Percentiles rank a stretch among this genome's conserved stretches.
phyloP scores from a whole-genome alignment of 805 yeast genomes.

The Candida ulmi region DNA sequence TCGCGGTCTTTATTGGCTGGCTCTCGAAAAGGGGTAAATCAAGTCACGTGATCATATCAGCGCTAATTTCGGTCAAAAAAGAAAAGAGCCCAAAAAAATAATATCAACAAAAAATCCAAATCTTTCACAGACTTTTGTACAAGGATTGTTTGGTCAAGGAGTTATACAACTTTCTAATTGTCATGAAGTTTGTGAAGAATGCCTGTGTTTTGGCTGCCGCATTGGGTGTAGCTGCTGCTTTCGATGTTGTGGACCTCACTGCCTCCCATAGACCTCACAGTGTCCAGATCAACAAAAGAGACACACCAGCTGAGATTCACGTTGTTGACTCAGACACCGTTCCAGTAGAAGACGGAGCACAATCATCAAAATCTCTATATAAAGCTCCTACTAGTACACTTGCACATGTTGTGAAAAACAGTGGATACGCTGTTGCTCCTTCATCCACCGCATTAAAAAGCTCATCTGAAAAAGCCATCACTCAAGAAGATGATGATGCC shows the following conservation, averaged over 20 bases:
- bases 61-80: too few species aligned
- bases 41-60: too few species aligned
- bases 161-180: too few species aligned
- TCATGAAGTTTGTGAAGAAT: not conserved
- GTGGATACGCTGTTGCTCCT: not conserved
- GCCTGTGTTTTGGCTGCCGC: not conserved
- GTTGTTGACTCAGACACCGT: constrained; percentile 19
- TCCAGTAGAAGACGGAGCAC: constrained; percentile 15
- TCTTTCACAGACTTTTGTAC: too few species aligned
- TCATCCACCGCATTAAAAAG: not conserved
- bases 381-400: not conserved
- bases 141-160: too few species aligned
- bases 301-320: constrained; percentile 16
- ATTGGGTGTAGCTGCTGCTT: not conserved
- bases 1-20: too few species aligned
- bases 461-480: not conserved
- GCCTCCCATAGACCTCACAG: constrained; percentile 3
- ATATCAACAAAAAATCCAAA: too few species aligned
- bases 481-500: constrained; percentile 1
- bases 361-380: not conserved
- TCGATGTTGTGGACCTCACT: not conserved
- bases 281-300: constrained; percentile 12
- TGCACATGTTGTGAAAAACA: not conserved
- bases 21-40: too few species aligned
- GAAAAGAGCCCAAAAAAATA: too few species aligned